Evolutionary conservation across 495 filamentous ascomycete genomes (phyloP).

Genomic region (Aspergillus sclerotioniger): DNA sequence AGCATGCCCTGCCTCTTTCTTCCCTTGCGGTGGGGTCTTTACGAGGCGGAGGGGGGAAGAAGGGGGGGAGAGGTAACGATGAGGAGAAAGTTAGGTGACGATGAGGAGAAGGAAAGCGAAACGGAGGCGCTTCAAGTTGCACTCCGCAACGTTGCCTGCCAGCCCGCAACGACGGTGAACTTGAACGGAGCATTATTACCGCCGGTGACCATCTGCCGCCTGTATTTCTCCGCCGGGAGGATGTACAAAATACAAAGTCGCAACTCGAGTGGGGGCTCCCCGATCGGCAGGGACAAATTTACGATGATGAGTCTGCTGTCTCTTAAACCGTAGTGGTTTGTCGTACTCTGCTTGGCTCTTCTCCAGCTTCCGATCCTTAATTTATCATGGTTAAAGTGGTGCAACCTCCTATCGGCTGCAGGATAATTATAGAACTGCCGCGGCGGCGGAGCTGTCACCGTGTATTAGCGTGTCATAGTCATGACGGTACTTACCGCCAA

Average conservation of each 20-base stretch:
- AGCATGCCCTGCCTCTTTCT: not conserved
- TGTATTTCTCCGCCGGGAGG: not conserved
- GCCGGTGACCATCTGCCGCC: not conserved
- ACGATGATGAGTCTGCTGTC: not conserved
- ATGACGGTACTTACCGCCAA: too few species aligned
- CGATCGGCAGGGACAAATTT: not conserved
- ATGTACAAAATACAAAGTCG: not conserved
- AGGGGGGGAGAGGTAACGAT: not conserved
- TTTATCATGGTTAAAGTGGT: not conserved
- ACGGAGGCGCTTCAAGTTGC: constrained; percentile 3
- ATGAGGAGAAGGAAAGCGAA: not conserved
- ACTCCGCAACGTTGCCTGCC: not conserved
- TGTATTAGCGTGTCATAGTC: not conserved
- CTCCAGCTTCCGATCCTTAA: not conserved
- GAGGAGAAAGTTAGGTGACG: not conserved
- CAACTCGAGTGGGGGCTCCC: not conserved
- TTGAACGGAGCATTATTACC: constrained; percentile 3
- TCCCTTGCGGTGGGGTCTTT: not conserved
- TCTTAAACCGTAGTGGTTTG: not conserved
- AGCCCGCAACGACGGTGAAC: not conserved
- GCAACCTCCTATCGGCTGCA: not conserved
- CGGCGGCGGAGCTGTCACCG: not conserved
- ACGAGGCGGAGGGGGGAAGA: not conserved
- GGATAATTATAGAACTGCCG: not conserved
- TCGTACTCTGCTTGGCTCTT: not conserved